A percentile compares a stretch with the other conserved stretches of the same genome.
phyloP scores from a whole-genome alignment of 2,329 filamentous ascomycete species.

The Ascomycota sp. region DNA sequence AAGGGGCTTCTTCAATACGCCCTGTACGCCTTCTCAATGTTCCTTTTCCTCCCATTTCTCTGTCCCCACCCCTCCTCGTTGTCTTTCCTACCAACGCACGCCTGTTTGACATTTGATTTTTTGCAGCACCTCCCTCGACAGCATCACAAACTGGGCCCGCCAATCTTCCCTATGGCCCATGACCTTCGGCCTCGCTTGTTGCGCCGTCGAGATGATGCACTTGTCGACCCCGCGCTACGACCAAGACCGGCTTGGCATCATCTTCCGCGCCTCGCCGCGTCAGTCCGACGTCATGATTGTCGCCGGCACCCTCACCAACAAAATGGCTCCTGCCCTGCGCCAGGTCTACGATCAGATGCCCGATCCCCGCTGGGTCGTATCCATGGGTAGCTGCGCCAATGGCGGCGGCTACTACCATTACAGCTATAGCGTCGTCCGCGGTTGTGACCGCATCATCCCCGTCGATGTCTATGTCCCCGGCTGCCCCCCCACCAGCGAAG shows the following conservation, averaged over 20 bases:
- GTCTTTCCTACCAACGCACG: too few relatives aligned
- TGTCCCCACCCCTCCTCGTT: too few relatives aligned
- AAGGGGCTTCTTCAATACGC: conserved; percentile 72
- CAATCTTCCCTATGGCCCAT: conserved; percentile 77
- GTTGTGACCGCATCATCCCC: conserved; percentile 57
- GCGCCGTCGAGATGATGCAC: conserved; percentile 86
- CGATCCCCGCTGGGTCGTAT: conserved; percentile 68
- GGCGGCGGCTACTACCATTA: conserved; percentile 79
- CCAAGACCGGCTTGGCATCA: conserved; percentile 73
- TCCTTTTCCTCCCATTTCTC: too few relatives aligned
- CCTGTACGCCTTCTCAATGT: conserved; percentile 45
- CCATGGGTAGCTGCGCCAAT: conserved; percentile 72
- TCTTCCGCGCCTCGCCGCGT: conserved; percentile 72
- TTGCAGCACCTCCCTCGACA: conserved; percentile 52
- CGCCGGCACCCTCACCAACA: conserved; percentile 81
- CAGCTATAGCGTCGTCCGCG: conserved; percentile 57
- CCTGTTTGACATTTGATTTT: conserved; percentile 2
- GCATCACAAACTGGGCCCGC: conserved; percentile 65
- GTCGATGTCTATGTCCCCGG: conserved; percentile 67
- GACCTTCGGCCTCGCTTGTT: conserved; percentile 77
- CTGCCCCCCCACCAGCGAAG: conserved; percentile 42
- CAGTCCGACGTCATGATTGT: conserved; percentile 91
- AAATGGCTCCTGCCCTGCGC: conserved; percentile 80
- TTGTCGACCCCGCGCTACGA: conserved; percentile 75
- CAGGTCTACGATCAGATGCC: conserved; percentile 95